Percentiles rank a stretch among this genome's conserved stretches.
Conservation (phyloP, 441 rosid species). For the Metrosideros polymorpha region DNA sequence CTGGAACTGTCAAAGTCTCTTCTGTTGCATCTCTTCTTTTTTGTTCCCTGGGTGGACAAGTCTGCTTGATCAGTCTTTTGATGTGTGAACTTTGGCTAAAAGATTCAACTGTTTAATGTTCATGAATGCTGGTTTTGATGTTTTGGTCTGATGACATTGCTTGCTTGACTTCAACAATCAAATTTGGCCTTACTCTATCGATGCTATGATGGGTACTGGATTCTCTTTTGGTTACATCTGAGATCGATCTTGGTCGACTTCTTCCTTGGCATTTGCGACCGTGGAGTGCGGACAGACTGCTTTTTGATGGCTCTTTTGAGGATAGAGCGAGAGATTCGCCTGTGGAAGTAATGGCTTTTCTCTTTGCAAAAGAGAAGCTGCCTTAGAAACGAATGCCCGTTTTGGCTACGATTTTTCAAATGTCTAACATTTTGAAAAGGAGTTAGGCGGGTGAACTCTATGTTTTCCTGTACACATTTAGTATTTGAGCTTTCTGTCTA, state of each 20-base stretch:
- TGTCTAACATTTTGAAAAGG: slow-evolving; percentile 24
- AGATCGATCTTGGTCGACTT: slow-evolving; percentile 8
- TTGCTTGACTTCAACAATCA: slow-evolving; percentile 34
- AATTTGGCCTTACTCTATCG: slow-evolving; percentile 34
- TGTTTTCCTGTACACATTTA: background rate
- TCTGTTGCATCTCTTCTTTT: slow-evolving; percentile 14
- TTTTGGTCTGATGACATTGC: slow-evolving; percentile 34
- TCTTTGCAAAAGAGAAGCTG: slow-evolving; percentile 14
- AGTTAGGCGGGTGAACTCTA: slow-evolving; percentile 31
- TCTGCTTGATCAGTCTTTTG: slow-evolving; percentile 18
- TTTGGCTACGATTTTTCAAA: slow-evolving; percentile 25
- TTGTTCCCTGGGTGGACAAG: slow-evolving; percentile 26
- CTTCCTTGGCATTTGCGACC: slow-evolving; percentile 10
- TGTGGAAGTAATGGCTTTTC: slow-evolving; percentile 19
- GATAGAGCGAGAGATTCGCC: slow-evolving; percentile 13
- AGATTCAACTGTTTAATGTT: slow-evolving; percentile 27
- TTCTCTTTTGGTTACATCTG: slow-evolving; percentile 10
- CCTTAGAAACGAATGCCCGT: slow-evolving; percentile 17
- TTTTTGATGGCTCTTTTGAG: slow-evolving; percentile 23
- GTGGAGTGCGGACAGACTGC: slow-evolving; percentile 8
- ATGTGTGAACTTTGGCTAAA: slow-evolving; percentile 26
- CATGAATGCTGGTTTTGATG: slow-evolving; percentile 31
- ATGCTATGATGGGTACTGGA: slow-evolving; percentile 27
- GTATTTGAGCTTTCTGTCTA: slow-evolving; percentile 15
- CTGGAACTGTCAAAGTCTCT: slow-evolving; percentile 17